Conservation (phyloP, 1,284 basidiomycete genomes). For the Heimioporus retisporus region DNA sequence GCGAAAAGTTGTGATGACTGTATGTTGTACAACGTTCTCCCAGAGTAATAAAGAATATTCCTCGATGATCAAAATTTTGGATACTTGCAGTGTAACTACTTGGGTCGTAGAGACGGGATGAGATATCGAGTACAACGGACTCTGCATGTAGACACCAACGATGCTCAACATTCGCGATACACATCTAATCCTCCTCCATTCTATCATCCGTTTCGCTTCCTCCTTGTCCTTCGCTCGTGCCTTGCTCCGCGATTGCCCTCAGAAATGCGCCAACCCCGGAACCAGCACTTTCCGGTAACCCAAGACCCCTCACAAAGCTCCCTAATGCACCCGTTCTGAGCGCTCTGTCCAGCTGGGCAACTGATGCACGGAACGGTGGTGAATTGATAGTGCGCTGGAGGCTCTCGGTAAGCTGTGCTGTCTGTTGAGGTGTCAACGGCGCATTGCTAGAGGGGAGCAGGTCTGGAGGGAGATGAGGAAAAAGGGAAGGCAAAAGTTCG, state of each 20-base stretch:
- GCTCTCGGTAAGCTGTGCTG: slow-evolving; percentile 60
- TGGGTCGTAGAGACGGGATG: no score
- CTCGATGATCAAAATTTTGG: no score
- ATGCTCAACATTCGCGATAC: no score
- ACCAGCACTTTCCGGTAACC: slow-evolving; percentile 83
- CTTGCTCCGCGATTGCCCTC: slow-evolving; percentile 79
- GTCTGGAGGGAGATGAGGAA: slow-evolving; percentile 74
- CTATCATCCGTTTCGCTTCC: slow-evolving; percentile 38
- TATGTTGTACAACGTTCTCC: no score
- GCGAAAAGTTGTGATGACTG: no score
- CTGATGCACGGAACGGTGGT: slow-evolving; percentile 69
- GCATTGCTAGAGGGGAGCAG: slow-evolving; percentile 25
- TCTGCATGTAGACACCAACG: no score
- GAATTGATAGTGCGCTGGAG: slow-evolving; percentile 66
- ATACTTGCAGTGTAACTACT: no score
- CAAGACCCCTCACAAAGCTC: slow-evolving; percentile 75
- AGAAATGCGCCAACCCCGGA: slow-evolving; percentile 78
- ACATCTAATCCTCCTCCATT: slow-evolving; percentile 41
- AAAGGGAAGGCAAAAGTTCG: slow-evolving; percentile 71
- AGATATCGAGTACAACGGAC: no score
- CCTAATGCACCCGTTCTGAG: slow-evolving; percentile 80
- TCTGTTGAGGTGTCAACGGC: slow-evolving; percentile 36
- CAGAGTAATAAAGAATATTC: no score
- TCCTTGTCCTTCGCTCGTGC: slow-evolving; percentile 56
- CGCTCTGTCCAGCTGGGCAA: slow-evolving; percentile 80